These are phyloP conservation scores for Cladosporium sp. DNA, from an alignment of 2,329 filamentous ascomycete species.

Conservation along the genomic window DNA sequence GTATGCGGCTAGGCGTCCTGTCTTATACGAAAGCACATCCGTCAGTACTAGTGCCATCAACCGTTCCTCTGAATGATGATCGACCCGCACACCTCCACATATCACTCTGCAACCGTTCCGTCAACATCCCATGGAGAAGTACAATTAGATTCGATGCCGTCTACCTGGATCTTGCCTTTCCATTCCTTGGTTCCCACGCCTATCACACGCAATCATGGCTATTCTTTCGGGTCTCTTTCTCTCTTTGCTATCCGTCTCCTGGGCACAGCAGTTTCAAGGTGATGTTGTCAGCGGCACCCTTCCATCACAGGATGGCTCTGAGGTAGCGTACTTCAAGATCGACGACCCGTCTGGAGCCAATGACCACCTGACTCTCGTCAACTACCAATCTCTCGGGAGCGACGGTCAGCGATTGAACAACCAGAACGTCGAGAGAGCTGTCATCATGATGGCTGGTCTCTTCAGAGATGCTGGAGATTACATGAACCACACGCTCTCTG, in stretches of 20 bases:
- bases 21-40: too few species aligned
- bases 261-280: conserved; percentile 24
- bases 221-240: too few species aligned
- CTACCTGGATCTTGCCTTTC: too few species aligned
- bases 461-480: conserved; percentile 25
- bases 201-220: too few species aligned
- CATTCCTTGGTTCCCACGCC: too few species aligned
- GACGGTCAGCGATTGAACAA: conserved; percentile 20
- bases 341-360: conserved; percentile 25
- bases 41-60: too few species aligned
- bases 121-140: too few species aligned
- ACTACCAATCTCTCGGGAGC: conserved; percentile 26
- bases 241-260: not conserved
- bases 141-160: too few species aligned
- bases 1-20: too few species aligned
- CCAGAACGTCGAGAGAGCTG: conserved; percentile 24
- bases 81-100: too few species aligned
- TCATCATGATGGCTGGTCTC: conserved; percentile 29
- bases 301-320: conserved; percentile 18
- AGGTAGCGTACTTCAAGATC: conserved; percentile 31
- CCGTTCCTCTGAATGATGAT: too few species aligned
- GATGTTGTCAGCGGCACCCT: conserved; percentile 20
- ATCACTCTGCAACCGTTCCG: too few species aligned
- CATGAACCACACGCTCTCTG: conserved; percentile 24
- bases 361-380: conserved; percentile 27